A percentile compares a stretch with the other conserved stretches of the same genome.
phyloP scores from a whole-genome alignment of 805 yeast genomes.

The Teunomyces barrocoloradensis region DNA sequence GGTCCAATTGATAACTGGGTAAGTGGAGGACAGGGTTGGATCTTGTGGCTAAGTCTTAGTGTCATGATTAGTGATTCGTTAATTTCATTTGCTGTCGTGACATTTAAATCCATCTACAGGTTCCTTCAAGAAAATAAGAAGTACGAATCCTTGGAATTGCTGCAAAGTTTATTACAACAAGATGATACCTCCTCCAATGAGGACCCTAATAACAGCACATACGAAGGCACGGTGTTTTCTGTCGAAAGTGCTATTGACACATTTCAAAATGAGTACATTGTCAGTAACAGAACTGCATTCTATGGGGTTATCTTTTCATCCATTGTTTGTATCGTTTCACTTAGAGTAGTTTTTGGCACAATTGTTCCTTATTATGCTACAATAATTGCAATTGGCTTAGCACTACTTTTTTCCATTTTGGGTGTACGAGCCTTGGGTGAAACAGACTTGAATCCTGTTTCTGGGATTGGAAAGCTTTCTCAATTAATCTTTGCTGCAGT shows the following conservation, averaged over 20 bases:
- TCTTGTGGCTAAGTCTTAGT: conserved; percentile 87
- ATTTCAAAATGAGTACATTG: conserved; percentile 38
- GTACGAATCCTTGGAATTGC: neutral
- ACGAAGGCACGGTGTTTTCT: conserved; percentile 30
- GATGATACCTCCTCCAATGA: conserved; percentile 9
- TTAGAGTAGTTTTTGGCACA: conserved; percentile 66
- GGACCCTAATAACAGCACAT: conserved; percentile 12
- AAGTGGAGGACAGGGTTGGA: conserved; percentile 95
- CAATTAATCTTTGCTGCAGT: conserved; percentile 84
- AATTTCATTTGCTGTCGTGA: conserved; percentile 70
- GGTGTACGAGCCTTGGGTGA: conserved; percentile 96
- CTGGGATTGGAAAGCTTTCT: conserved; percentile 93
- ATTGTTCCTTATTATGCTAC: conserved; percentile 71
- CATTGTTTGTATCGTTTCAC: conserved; percentile 60
- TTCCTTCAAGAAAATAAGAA: conserved; percentile 3
- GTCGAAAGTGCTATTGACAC: conserved; percentile 27
- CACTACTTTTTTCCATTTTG: conserved; percentile 74
- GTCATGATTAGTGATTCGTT: conserved; percentile 92
- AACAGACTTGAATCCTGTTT: conserved; percentile 94
- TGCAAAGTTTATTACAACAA: conserved; percentile 1
- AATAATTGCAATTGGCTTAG: conserved; percentile 65
- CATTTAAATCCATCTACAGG: conserved; percentile 39
- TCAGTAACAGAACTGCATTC: conserved; percentile 47
- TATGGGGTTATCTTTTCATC: conserved; percentile 67
- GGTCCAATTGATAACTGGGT: conserved; percentile 92